Evolutionary conservation across 2,329 filamentous ascomycete species (phyloP), one percentile per base, ranked within the genome.

Genomic region (Stagonosporopsis cucurbitacearum): DNA sequence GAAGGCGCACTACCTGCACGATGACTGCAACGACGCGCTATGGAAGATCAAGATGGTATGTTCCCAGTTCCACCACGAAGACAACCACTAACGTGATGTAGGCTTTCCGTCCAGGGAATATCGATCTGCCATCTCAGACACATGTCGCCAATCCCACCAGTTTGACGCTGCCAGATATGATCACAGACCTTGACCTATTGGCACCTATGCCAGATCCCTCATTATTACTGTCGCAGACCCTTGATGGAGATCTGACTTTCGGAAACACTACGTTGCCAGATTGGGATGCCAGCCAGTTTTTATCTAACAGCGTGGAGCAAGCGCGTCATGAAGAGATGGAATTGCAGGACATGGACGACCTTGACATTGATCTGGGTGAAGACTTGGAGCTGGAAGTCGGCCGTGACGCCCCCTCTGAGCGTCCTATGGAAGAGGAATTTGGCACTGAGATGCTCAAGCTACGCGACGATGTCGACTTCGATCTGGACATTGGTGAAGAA

Each of bases 31-130:
- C 70, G 95, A 99, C 78, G 94, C 94, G 35, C 82, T 99, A 64
- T 88, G 96, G 83, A 98, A 97, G 80, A 97, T 99, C 70, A 97
- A 98, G 75, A 96, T 98, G 92, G 94, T 97, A 79, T 36, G 64
- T 48, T 13, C 3, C 8, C 4, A 20, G 37, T 3, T 9, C 5
- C 32, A 1, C 9, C 2, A 9, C 19, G 9, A 4, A 19, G 19
- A 13, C 42, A 39, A 23, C 30, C 25, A 32, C 63, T 73, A 44
- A 72, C 56, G 45, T 49, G 8, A 60, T 50, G 19, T 28, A 54
- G 94, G 94, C 95, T 37, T 99, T 98, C 79, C 90, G 93, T 57
- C 91, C 94, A 43, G 94, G 94, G 63, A 97, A 97, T 78, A 96
- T 98, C 73, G 95, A 99, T 77, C 85, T 98, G 67, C 91, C 93